Base-by-base conservation (phyloP, 345 rosid genomes). In the Euclidium syriacum region DNA sequence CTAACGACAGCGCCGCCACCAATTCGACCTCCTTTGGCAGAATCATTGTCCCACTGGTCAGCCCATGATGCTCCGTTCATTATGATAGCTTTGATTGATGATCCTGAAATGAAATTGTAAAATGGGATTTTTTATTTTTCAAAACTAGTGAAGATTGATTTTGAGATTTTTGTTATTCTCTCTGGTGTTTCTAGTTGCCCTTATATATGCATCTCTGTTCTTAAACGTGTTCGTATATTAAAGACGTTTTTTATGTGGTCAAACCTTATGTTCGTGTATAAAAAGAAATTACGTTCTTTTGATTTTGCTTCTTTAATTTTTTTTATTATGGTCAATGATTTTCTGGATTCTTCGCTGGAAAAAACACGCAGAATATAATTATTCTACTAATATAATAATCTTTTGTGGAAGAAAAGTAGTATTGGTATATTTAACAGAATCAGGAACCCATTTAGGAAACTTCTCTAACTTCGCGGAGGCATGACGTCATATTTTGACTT, bases 61-160 rank as follows among this genome's bases (percentile, higher is more conserved):
- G 95, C 95, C 96, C 96, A 91, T 1, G 96, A 83, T 44, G 90
- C 40, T 20, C 79, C 91, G 69, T 55, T 41, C 69, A 70, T 70
- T 40, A 30, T 48, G 2, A 50, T 26, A 48, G 38, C 38, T 36
- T 8, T 38, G 27, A 18, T n/a, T n/a, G n/a, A n/a, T n/a, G n/a
- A 18, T 8, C 60, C 18, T 10, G 10, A 43, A 63, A 29, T 5
- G 32, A 15, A 16, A 16, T 11, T 17, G 3, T n/a, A 0, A 3
- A n/a, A 14, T 24, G 10, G 8, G 33, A 5, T 29, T 29, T 46
- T 32, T 38, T 18, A 20, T 64, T 22, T 10, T 17, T 27, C 10
- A 42, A 41, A 43, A 24, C 19, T 43, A 7, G 30, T 10, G 58
- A 38, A 16, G n/a, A 19, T 0, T 32, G 24, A 7, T 19, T 48